Evolutionary conservation across 805 yeast genomes (phyloP).

Genomic region (Pichia phayaonensis): DNA sequence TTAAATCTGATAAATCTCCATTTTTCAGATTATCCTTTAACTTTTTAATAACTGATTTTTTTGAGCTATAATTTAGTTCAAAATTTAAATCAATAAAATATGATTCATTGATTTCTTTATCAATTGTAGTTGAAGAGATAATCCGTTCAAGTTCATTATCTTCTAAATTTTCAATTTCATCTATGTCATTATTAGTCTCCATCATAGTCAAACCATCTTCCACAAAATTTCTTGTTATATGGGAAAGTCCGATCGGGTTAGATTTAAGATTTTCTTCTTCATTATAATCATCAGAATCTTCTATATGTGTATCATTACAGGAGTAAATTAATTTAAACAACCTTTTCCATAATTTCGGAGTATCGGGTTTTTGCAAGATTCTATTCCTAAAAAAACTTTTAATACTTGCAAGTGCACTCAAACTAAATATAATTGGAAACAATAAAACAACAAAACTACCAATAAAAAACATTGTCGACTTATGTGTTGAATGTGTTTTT

Average conservation of each 20-base stretch:
- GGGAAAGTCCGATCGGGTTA: slow-evolving; percentile 12
- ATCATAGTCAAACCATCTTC: slow-evolving; percentile 19
- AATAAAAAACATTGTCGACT: not conserved
- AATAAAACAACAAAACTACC: slow-evolving; percentile 10
- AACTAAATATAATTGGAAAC: slow-evolving; percentile 20
- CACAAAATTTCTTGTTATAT: slow-evolving; percentile 23
- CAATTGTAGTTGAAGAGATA: not conserved
- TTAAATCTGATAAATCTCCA: slow-evolving; percentile 4
- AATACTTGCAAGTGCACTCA: slow-evolving; percentile 21
- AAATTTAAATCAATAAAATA: slow-evolving; percentile 11
- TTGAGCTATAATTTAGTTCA: slow-evolving; percentile 8
- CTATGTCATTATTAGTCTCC: not conserved
- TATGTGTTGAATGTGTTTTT: not conserved
- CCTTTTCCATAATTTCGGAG: slow-evolving; percentile 6
- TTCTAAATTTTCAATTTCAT: not conserved
- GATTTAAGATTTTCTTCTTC: slow-evolving; percentile 3
- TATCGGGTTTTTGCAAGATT: slow-evolving; percentile 9
- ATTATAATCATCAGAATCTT: slow-evolving; percentile 1
- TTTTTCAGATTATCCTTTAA: not conserved
- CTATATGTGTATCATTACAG: not conserved
- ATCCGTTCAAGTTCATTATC: not conserved
- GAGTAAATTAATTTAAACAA: not conserved
- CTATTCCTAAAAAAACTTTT: slow-evolving; percentile 18
- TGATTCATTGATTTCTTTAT: not conserved
- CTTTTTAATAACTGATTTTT: not conserved